Conservation (phyloP, 78 protist genomes). For the Neovahlkampfia damariscottae region DNA sequence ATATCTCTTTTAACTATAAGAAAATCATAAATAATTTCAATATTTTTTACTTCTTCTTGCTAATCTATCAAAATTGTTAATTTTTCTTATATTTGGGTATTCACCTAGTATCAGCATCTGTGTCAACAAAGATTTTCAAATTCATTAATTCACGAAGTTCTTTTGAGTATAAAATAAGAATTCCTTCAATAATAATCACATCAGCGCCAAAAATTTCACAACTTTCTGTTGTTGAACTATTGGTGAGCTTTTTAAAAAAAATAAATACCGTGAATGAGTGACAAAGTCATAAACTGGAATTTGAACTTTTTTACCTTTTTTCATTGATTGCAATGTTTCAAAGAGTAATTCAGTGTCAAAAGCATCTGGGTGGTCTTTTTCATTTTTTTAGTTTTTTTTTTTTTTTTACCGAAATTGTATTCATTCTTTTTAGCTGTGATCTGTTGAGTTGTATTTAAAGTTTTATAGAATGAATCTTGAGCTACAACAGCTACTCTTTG, state of each 20-base stretch:
- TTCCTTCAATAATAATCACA: conserved; percentile 21
- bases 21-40: not conserved
- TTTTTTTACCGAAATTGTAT: conserved; percentile 4
- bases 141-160: conserved; percentile 20
- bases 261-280: conserved; percentile 15
- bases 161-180: conserved; percentile 17
- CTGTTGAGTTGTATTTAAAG: conserved; percentile 2
- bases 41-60: too few relatives aligned
- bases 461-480: conserved; percentile 23
- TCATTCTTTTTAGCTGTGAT: not conserved
- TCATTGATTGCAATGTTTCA: not conserved
- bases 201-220: conserved; percentile 18
- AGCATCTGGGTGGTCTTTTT: conserved; percentile 17
- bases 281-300: conserved; percentile 23
- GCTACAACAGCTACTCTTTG: conserved; percentile 5
- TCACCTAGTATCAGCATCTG: conserved; percentile 7
- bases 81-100: too few relatives aligned
- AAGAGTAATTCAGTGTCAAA: conserved; percentile 9
- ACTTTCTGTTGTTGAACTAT: conserved; percentile 2
- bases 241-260: too few relatives aligned
- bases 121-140: conserved; percentile 22
- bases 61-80: too few relatives aligned
- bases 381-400: not conserved
- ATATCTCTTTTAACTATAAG: conserved; percentile 23
- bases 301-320: conserved; percentile 10